These are phyloP conservation scores for Zygnema circumcarinatum DNA, from an alignment of 139 green algal species.

Conservation along the genomic window DNA sequence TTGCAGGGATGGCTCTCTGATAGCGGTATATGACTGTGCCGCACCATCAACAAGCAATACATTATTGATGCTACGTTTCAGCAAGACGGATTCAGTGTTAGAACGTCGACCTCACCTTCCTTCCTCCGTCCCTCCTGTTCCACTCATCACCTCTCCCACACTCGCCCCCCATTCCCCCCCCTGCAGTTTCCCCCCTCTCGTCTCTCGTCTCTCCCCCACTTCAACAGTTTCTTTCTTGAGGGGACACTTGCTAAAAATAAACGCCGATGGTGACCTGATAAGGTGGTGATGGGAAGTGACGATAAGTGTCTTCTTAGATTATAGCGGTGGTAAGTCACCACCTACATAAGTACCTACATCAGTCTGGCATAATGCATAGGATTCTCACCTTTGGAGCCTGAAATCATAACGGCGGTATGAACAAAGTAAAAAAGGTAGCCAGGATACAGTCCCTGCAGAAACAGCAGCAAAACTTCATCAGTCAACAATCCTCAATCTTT, in stretches of 20 bases:
- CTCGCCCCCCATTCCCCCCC: neutral
- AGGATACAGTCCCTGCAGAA: slow-evolving; percentile 45
- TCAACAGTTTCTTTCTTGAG: neutral
- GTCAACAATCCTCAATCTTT: slow-evolving; percentile 6
- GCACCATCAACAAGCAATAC: no score
- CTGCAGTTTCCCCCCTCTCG: neutral
- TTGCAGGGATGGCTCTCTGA: neutral
- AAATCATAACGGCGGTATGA: slow-evolving; percentile 38
- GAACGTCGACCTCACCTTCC: neutral
- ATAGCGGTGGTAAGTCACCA: slow-evolving; percentile 5
- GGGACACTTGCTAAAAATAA: slow-evolving; percentile 1
- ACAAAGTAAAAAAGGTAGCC: slow-evolving; percentile 58
- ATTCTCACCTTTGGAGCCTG: slow-evolving; percentile 38
- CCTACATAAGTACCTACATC: neutral
- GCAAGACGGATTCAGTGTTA: no score
- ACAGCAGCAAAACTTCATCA: neutral
- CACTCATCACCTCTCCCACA: neutral
- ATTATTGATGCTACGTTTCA: no score
- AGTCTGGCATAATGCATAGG: neutral
- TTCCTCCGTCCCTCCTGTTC: neutral
- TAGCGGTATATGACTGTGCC: slow-evolving; percentile 20
- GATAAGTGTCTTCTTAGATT: neutral
- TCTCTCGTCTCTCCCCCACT: neutral
- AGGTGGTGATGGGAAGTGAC: neutral
- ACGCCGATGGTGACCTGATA: neutral